Evolutionary conservation across 2,329 filamentous ascomycete genomes (phyloP).

Genomic region (Hypoxylon sp.): DNA sequence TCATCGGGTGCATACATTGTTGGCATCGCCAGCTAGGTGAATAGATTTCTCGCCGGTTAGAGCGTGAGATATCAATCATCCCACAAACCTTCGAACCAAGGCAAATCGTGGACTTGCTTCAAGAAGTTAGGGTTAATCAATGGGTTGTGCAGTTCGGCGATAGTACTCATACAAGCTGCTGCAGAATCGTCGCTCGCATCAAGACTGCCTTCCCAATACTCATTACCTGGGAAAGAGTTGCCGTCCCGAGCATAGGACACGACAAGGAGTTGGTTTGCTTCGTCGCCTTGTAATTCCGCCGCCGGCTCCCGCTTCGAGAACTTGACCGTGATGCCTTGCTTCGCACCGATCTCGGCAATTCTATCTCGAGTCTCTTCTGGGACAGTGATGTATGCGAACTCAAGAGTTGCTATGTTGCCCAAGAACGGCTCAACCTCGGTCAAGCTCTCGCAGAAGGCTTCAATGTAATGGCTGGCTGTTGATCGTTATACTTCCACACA

Average conservation of each 20-base stretch:
- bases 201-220: conserved; percentile 50
- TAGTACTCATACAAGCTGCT: conserved; percentile 54
- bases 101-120: conserved; percentile 45
- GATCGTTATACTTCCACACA: conserved; percentile 39
- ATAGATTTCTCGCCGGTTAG: too few species aligned
- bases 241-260: conserved; percentile 54
- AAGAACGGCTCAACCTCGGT: conserved; percentile 24
- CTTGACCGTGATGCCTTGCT: conserved; percentile 35
- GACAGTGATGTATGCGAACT: conserved; percentile 46
- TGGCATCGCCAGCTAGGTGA: too few species aligned
- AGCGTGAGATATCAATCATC: neutral
- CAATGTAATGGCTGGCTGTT: conserved; percentile 44
- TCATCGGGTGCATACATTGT: too few species aligned
- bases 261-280: conserved; percentile 47
- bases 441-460: conserved; percentile 43
- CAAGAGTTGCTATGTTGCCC: conserved; percentile 44
- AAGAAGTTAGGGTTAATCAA: conserved; percentile 49
- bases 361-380: neutral
- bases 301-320: conserved; percentile 49
- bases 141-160: conserved; percentile 53
- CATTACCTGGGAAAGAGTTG: conserved; percentile 53
- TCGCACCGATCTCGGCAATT: conserved; percentile 1
- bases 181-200: conserved; percentile 51
- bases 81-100: neutral
- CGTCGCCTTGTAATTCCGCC: conserved; percentile 36